A percentile compares a stretch with the other conserved stretches of the same genome.
phyloP scores from a whole-genome alignment of 1,139 yeast species.

The Yamadazyma mexicana region DNA sequence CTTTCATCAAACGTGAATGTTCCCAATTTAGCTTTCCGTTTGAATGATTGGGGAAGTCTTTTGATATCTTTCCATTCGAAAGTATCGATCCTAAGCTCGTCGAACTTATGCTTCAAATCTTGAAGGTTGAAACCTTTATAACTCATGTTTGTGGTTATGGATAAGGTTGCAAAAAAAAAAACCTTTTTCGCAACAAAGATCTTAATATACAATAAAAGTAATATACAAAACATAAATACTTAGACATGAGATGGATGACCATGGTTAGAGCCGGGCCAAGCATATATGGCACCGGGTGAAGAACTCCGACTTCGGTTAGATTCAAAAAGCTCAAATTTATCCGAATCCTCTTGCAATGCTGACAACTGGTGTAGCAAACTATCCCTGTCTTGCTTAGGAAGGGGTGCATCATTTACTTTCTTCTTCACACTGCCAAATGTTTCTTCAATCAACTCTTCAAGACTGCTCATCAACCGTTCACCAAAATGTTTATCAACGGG shows the following conservation, averaged over 20 bases:
- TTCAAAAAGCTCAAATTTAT: slow-evolving; percentile 19
- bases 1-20: slow-evolving; percentile 39
- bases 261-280: slow-evolving; percentile 71
- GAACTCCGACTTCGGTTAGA: slow-evolving; percentile 24
- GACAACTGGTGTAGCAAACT: slow-evolving; percentile 20
- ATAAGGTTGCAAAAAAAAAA: background rate
- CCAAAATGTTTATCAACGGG: slow-evolving; percentile 61
- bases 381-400: slow-evolving; percentile 14
- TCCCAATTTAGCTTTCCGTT: slow-evolving; percentile 30
- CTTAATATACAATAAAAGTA: background rate
- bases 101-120: slow-evolving; percentile 2
- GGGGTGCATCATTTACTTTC: slow-evolving; percentile 7
- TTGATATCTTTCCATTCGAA: slow-evolving; percentile 24
- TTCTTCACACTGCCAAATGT: slow-evolving; percentile 22
- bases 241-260: slow-evolving; percentile 51
- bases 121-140: slow-evolving; percentile 6
- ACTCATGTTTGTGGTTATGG: slow-evolving; percentile 3
- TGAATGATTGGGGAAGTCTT: slow-evolving; percentile 28
- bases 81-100: slow-evolving; percentile 6
- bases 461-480: slow-evolving; percentile 42
- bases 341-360: slow-evolving; percentile 15
- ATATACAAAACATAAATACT: slow-evolving; percentile 1
- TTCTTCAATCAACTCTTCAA: slow-evolving; percentile 46
- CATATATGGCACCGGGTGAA: slow-evolving; percentile 47
- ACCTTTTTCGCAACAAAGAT: slow-evolving; percentile 5